Base-by-base conservation (phyloP, 305 asterid species). In the Nicotiana rustica region DNA sequence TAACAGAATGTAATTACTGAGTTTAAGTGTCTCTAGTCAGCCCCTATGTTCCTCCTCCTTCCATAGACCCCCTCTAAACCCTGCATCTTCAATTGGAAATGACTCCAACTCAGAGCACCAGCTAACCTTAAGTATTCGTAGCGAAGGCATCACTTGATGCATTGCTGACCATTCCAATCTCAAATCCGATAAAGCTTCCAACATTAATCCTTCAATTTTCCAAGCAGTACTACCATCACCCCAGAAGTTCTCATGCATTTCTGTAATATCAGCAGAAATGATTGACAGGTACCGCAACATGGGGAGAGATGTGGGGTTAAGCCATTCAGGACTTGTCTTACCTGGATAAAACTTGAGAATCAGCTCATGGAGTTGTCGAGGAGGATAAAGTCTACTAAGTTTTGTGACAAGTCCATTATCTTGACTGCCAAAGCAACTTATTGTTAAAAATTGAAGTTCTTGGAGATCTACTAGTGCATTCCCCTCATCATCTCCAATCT, bases 51-150 rank as follows among this genome's bases (percentile, higher is more conserved):
- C 79, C 67, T 77, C 85, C 77, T 67, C 84, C 81, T 76, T 85
- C 89, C 88, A 87, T 33, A 56, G 55, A 2, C 89, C 86, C 9
- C 89, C 89, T 83, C 86, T 87, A 44, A 87, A 87, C 47, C 86
- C 87, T 56, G 82, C 89, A 79, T 87, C 86, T 64, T 87, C 86
- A 76, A 84, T 68, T 29, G 87, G 89, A 79, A 85, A 83, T 7
- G 85, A 68, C 61, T 82, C 86, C 2, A 85, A 60, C 82, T 85
- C 87, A 6, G 86, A 86, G 36, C 89, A 87, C 89, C 89, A 87
- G 62, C 89, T 84, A 55, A 85, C 85, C 60, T 80, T 75, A 71
- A 87, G 65, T 49, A 82, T 79, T 82, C 79, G 84, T 79, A 86
- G 41, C 14, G 84, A 76, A 67, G 89, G 89, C 89, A 82, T 84